phyloP scores from a whole-genome alignment of 2,329 filamentous ascomycete genomes.

The Pseudopithomyces maydicus region DNA sequence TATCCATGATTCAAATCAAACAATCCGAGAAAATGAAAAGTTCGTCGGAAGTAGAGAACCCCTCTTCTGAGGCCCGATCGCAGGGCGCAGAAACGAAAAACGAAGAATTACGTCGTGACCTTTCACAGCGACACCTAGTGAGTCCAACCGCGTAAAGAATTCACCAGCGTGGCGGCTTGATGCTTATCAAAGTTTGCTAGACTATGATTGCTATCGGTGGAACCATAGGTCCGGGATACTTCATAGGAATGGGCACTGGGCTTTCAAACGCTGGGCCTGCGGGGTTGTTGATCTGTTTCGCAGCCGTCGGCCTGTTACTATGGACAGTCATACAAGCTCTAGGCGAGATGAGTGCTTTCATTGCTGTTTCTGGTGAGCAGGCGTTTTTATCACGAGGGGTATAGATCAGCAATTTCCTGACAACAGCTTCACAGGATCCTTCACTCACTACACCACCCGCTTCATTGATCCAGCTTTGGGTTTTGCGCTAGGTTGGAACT shows the following conservation, averaged over 20 bases:
- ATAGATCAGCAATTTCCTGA: neutral
- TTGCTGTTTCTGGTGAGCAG: neutral
- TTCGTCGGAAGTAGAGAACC: no score
- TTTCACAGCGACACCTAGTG: neutral
- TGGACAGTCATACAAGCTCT: neutral
- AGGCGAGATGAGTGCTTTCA: neutral
- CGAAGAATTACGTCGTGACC: neutral
- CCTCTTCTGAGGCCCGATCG: neutral
- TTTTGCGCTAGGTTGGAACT: neutral
- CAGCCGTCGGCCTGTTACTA: neutral
- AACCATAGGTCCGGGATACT: neutral
- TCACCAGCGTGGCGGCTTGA: neutral
- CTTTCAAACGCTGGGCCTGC: neutral
- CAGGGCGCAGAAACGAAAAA: neutral
- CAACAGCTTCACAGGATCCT: neutral
- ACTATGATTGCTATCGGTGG: neutral
- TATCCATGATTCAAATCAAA: no score
- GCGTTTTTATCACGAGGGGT: neutral
- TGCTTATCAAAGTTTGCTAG: neutral
- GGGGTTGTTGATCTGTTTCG: neutral
- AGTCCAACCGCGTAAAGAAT: neutral
- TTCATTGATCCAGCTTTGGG: neutral
- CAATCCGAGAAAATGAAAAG: no score
- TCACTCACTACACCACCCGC: neutral
- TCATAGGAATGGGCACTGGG: neutral